These are phyloP conservation scores for Botrytis deweyae DNA, from an alignment of 2,329 filamentous ascomycete species.

Conservation along the genomic window DNA sequence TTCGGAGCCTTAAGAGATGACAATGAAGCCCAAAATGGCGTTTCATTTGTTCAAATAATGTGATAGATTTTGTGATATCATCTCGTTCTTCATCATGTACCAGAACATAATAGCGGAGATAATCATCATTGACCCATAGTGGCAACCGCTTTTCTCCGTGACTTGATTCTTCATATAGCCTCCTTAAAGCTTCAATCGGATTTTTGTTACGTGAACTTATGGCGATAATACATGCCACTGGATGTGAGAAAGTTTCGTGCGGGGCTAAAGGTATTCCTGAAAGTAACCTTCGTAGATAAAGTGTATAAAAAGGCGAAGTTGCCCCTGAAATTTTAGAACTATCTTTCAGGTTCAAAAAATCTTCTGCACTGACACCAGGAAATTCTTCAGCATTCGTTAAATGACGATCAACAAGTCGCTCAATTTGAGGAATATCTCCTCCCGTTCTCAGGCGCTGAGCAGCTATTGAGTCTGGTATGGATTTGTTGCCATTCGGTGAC, in stretches of 20 bases:
- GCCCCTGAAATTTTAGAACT: constrained; percentile 38
- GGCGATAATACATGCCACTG: constrained; percentile 89
- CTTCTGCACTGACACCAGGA: constrained; percentile 34
- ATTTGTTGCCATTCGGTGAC: constrained; percentile 29
- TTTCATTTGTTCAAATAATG: constrained; percentile 97
- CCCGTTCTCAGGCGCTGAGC: constrained; percentile 39
- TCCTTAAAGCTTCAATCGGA: constrained; percentile 83
- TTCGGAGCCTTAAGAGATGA: constrained; percentile 82
- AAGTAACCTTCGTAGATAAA: constrained; percentile 81
- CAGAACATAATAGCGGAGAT: constrained; percentile 91
- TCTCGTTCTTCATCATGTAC: constrained; percentile 96
- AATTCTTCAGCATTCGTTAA: constrained; percentile 68
- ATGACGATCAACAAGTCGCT: constrained; percentile 77
- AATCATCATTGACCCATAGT: constrained; percentile 86
- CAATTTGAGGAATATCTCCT: constrained; percentile 65
- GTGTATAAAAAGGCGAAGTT: constrained; percentile 76
- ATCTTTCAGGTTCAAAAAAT: constrained; percentile 42
- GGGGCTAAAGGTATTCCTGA: constrained; percentile 75
- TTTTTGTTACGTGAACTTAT: constrained; percentile 84
- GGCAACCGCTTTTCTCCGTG: constrained; percentile 72
- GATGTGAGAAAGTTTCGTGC: constrained; percentile 92
- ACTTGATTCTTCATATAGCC: constrained; percentile 81
- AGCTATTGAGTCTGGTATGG: constrained; percentile 24
- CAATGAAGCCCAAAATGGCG: constrained; percentile 96
- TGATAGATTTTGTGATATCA: constrained; percentile 85